phyloP scores from a whole-genome alignment of 768 basidiomycete species.

The Russula brevipes region DNA sequence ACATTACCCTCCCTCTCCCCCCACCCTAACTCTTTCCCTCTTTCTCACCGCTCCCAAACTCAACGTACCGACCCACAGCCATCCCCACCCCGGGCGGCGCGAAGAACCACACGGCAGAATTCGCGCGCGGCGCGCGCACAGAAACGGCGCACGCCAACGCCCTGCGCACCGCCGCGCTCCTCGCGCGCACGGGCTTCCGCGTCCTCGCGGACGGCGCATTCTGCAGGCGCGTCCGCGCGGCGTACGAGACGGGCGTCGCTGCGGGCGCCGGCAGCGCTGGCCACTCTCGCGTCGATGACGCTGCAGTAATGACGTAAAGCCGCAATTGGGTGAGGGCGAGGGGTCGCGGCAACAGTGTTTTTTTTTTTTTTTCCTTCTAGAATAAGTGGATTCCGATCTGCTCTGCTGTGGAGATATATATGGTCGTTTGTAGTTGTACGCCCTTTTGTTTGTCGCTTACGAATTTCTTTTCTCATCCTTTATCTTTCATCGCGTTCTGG shows the following conservation, averaged over 20 bases:
- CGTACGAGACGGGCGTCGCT: constrained; percentile 2
- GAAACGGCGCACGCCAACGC: constrained; percentile 20
- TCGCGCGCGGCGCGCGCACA: constrained; percentile 21
- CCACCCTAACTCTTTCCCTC: not conserved
- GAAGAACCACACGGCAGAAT: constrained; percentile 22
- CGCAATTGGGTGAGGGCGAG: not conserved
- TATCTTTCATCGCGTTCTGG: no score
- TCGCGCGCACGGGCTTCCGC: constrained; percentile 24
- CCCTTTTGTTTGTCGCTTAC: not conserved
- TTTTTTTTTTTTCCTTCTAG: not conserved
- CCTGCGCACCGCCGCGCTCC: constrained; percentile 14
- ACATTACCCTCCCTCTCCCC: not conserved
- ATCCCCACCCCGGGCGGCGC: constrained; percentile 17
- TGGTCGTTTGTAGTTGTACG: not conserved
- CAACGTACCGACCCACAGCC: not conserved
- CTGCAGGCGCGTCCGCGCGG: constrained; percentile 18
- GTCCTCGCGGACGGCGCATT: constrained; percentile 20
- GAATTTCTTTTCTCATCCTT: no score
- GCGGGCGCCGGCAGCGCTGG: not conserved
- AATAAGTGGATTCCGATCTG: no score
- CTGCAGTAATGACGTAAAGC: not conserved
- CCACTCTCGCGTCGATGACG: no score
- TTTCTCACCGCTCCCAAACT: not conserved
- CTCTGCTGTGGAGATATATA: no score
- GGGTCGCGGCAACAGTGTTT: not conserved